A percentile compares a stretch with the other conserved stretches of the same genome.
phyloP scores from a whole-genome alignment of 1,139 yeast species.

The Pichia sp. region DNA sequence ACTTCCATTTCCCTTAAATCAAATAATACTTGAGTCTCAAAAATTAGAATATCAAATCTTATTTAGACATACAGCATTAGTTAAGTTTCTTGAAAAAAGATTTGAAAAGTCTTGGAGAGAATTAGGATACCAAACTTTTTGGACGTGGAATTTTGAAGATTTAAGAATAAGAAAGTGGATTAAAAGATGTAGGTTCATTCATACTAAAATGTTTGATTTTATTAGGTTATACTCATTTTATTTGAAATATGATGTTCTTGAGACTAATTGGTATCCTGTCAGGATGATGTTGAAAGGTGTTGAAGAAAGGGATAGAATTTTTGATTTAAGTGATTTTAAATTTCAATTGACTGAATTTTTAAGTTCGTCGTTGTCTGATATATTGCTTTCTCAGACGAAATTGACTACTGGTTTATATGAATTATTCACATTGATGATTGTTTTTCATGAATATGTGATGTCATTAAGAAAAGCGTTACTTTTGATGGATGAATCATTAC shows the following conservation, averaged over 20 bases:
- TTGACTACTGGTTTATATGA: slow-evolving; percentile 44
- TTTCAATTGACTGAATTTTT: slow-evolving; percentile 50
- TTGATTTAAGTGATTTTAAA: slow-evolving; percentile 49
- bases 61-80: slow-evolving; percentile 62
- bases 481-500: slow-evolving; percentile 43
- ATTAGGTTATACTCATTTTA: slow-evolving; percentile 51
- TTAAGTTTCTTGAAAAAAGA: slow-evolving; percentile 56
- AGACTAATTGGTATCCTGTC: slow-evolving; percentile 46
- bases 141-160: slow-evolving; percentile 49
- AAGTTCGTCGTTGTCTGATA: slow-evolving; percentile 60
- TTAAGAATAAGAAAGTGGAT: slow-evolving; percentile 50
- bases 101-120: slow-evolving; percentile 71
- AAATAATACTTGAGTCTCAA: slow-evolving; percentile 64
- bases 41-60: slow-evolving; percentile 75
- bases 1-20: slow-evolving; percentile 82
- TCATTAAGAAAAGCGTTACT: slow-evolving; percentile 53
- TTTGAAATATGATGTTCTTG: slow-evolving; percentile 56
- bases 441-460: slow-evolving; percentile 49
- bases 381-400: slow-evolving; percentile 58
- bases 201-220: slow-evolving; percentile 58
- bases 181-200: slow-evolving; percentile 47
- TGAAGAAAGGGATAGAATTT: slow-evolving; percentile 20
- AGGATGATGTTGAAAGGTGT: slow-evolving; percentile 27
- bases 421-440: slow-evolving; percentile 42
- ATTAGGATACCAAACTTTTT: slow-evolving; percentile 56